A percentile compares a stretch with the other conserved stretches of the same genome.
phyloP scores from a whole-genome alignment of 1,284 basidiomycete genomes.

The Sporisorium reilianum region DNA sequence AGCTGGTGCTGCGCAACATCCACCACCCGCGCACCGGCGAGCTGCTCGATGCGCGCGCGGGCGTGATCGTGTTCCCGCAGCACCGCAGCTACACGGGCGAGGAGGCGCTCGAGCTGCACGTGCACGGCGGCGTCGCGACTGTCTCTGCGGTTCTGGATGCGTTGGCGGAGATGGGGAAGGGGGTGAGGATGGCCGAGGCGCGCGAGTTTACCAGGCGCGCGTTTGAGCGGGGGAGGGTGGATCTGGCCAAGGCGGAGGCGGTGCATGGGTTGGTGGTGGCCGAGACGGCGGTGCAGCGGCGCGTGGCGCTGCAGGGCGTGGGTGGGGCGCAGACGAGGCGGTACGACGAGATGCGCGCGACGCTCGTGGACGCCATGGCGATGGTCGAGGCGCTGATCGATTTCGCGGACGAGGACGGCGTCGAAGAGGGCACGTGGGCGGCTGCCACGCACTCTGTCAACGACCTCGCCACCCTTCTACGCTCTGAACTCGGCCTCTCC shows the following conservation, averaged over 20 bases:
- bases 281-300: slow-evolving; percentile 83
- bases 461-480: slow-evolving; percentile 13
- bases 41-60: slow-evolving; percentile 78
- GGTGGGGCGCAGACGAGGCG: slow-evolving; percentile 72
- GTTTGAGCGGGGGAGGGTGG: slow-evolving; percentile 81
- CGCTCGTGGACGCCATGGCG: slow-evolving; percentile 79
- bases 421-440: slow-evolving; percentile 80
- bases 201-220: slow-evolving; percentile 89
- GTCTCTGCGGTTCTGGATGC: slow-evolving; percentile 78
- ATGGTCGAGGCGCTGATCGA: slow-evolving; percentile 88
- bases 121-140: slow-evolving; percentile 86
- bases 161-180: slow-evolving; percentile 68
- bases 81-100: slow-evolving; percentile 84
- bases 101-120: slow-evolving; percentile 84
- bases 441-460: slow-evolving; percentile 5
- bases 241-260: slow-evolving; percentile 86
- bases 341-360: slow-evolving; percentile 76
- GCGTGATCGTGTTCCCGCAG: slow-evolving; percentile 82
- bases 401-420: slow-evolving; percentile 87
- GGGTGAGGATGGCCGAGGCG: slow-evolving; percentile 79
- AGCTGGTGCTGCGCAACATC: slow-evolving; percentile 78
- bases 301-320: slow-evolving; percentile 77
- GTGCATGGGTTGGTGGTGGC: slow-evolving; percentile 84
- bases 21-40: slow-evolving; percentile 77
- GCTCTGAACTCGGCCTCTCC: slow-evolving; percentile 15